These are phyloP conservation scores for Sugiyamaella paludigena DNA, from an alignment of 1,139 yeast genomes.

Conservation along the genomic window DNA sequence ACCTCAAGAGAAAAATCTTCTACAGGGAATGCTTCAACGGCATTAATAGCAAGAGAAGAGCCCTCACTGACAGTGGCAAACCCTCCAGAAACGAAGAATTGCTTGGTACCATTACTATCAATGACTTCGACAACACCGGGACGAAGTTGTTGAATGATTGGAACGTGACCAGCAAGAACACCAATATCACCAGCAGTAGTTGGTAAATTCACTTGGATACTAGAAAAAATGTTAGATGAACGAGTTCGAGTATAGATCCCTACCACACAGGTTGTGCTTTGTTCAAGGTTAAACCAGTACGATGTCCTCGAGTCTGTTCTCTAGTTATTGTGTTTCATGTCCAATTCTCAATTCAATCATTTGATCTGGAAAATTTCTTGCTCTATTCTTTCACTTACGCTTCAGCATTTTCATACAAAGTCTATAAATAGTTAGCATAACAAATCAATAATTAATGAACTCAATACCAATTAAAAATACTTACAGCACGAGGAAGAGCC, in stretches of 20 bases:
- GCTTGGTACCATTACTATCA: constrained; percentile 77
- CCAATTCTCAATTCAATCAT: not conserved
- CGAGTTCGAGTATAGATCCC: too few relatives aligned
- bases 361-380: not conserved
- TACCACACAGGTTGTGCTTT: too few relatives aligned
- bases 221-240: constrained; percentile 32
- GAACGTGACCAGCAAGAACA: constrained; percentile 96
- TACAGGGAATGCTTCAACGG: constrained; percentile 93
- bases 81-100: constrained; percentile 90
- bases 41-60: constrained; percentile 84
- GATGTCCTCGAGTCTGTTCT: too few relatives aligned
- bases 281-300: too few relatives aligned
- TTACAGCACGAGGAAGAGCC: constrained; percentile 51
- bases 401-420: constrained; percentile 45
- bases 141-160: constrained; percentile 92
- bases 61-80: constrained; percentile 97
- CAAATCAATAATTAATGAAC: constrained; percentile 3
- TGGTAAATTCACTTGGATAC: constrained; percentile 93
- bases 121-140: constrained; percentile 95
- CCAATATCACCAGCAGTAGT: constrained; percentile 96
- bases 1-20: constrained; percentile 77
- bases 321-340: too few relatives aligned
- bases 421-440: constrained; percentile 25
- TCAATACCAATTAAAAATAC: constrained; percentile 3
- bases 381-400: constrained; percentile 38